Evolutionary conservation across 2,329 filamentous ascomycete species (phyloP).

Genomic region (Neocatenulostroma microsporum): DNA sequence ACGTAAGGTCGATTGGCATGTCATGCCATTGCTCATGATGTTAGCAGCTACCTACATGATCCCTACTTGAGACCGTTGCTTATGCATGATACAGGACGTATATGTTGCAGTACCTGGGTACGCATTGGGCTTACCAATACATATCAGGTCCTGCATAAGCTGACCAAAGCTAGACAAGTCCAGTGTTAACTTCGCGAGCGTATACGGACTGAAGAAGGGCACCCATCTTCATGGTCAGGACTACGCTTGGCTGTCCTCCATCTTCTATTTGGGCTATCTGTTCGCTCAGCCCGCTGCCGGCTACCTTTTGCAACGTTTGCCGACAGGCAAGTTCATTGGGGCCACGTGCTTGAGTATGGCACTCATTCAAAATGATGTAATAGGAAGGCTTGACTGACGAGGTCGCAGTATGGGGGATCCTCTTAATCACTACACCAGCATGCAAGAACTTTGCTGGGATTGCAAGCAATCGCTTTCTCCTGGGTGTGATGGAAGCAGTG

Average conservation of each 20-base stretch:
- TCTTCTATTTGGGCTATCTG: constrained; percentile 44
- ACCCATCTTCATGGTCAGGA: constrained; percentile 42
- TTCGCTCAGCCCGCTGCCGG: constrained; percentile 37
- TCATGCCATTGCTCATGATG: constrained; percentile 23
- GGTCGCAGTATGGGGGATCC: constrained; percentile 30
- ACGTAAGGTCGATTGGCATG: constrained; percentile 23
- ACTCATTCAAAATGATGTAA: too few relatives aligned
- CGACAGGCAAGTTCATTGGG: constrained; percentile 37
- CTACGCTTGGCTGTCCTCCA: constrained; percentile 44
- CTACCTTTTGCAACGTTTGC: constrained; percentile 35
- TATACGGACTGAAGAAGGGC: constrained; percentile 41
- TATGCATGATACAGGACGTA: too few relatives aligned
- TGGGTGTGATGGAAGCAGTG: constrained; percentile 50
- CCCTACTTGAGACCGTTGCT: too few relatives aligned
- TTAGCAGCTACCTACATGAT: too few relatives aligned
- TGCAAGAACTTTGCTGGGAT: constrained; percentile 46
- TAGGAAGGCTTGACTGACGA: too few relatives aligned
- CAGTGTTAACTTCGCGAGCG: constrained; percentile 29
- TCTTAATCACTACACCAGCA: constrained; percentile 32
- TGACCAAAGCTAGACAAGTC: constrained; percentile 34
- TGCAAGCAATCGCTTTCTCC: constrained; percentile 45
- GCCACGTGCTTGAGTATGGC: constrained; percentile 13
- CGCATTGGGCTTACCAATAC: too few relatives aligned
- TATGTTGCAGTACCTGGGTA: too few relatives aligned
- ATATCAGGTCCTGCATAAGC: too few relatives aligned